A percentile compares a stretch with the other conserved stretches of the same genome.
phyloP scores from a whole-genome alignment of 345 rosid species.

The Gossypium herbaceum region DNA sequence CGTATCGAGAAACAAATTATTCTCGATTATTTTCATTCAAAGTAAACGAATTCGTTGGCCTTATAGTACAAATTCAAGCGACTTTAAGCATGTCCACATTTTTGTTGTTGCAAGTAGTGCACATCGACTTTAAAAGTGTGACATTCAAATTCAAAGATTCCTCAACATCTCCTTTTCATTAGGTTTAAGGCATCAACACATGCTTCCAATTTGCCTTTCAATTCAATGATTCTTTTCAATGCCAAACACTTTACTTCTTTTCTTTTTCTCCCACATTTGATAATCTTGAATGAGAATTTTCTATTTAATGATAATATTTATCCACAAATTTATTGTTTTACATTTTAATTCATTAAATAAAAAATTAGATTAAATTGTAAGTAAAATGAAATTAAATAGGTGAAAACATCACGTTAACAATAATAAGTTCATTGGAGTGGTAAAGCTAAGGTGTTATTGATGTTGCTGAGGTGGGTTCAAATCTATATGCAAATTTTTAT shows the following conservation, averaged over 20 bases:
- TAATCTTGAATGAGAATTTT: neutral
- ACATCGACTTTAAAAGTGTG: neutral
- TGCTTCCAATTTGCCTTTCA: slow-evolving; percentile 3
- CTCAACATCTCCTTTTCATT: slow-evolving; percentile 8
- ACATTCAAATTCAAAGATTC: slow-evolving; percentile 11
- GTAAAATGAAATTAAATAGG: too few relatives aligned
- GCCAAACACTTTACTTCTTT: neutral
- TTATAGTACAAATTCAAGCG: neutral
- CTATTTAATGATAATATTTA: too few relatives aligned
- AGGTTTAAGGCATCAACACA: neutral
- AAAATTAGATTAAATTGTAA: too few relatives aligned
- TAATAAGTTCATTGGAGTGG: too few relatives aligned
- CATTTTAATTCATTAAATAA: too few relatives aligned
- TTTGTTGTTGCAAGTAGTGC: neutral
- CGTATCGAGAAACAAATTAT: neutral
- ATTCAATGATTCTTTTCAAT: neutral
- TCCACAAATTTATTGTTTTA: too few relatives aligned
- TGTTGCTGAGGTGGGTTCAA: too few relatives aligned
- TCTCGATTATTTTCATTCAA: neutral
- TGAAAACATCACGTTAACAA: too few relatives aligned
- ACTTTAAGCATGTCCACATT: slow-evolving; percentile 6
- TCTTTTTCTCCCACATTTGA: neutral
- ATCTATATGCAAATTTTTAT: too few relatives aligned
- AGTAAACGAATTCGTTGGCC: neutral
- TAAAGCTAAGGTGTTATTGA: too few relatives aligned